Evolutionary conservation across 2,329 filamentous ascomycete genomes (phyloP).

Genomic region (Trichoderma aggressivum): DNA sequence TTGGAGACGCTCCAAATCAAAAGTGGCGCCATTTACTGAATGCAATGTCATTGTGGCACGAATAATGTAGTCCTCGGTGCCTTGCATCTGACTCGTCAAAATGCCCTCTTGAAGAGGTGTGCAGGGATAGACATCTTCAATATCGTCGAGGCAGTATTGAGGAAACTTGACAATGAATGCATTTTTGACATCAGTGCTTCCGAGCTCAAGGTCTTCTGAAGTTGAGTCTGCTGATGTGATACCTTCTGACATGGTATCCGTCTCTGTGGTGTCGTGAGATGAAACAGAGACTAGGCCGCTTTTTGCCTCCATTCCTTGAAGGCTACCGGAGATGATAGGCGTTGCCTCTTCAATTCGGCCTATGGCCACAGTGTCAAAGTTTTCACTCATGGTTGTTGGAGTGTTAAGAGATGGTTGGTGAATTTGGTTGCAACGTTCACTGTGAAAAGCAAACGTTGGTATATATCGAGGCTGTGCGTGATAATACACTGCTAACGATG

Average conservation of each 20-base stretch:
- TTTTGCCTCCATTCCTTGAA: background rate
- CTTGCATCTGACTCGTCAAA: background rate
- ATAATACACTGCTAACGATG: background rate
- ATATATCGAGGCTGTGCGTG: background rate
- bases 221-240: background rate
- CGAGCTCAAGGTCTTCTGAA: background rate
- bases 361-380: background rate
- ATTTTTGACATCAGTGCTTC: background rate
- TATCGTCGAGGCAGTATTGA: background rate
- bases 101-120: conserved; percentile 9
- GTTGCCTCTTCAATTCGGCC: background rate
- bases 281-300: background rate
- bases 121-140: conserved; percentile 3
- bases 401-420: background rate
- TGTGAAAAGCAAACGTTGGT: background rate
- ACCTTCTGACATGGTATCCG: background rate
- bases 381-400: background rate
- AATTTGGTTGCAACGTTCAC: background rate
- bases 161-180: background rate
- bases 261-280: background rate
- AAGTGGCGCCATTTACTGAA: background rate
- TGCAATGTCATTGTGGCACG: background rate
- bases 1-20: background rate
- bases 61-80: background rate
- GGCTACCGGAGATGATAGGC: background rate